Conservation (phyloP, 2,329 filamentous ascomycete genomes). For the Pseudonectria buxi region DNA sequence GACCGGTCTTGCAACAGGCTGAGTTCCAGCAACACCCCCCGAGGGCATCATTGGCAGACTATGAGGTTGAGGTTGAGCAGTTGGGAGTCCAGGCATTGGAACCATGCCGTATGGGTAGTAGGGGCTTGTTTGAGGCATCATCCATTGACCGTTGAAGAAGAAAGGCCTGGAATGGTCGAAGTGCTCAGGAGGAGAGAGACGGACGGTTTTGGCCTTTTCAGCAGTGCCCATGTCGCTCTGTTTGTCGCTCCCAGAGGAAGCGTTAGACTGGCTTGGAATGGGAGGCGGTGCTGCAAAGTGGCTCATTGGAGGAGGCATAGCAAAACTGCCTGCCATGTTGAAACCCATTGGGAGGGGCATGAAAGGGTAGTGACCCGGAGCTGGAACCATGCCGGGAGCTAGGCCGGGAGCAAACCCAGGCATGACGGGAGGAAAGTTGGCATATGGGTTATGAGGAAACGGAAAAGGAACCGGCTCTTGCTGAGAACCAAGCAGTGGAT, state of each 20-base stretch:
- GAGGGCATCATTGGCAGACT: constrained; percentile 13
- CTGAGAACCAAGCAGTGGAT: constrained; percentile 14
- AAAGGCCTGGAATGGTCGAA: constrained; percentile 41
- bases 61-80: constrained; percentile 20
- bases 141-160: constrained; percentile 38
- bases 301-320: constrained; percentile 18
- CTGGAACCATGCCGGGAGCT: constrained; percentile 24
- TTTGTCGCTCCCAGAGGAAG: constrained; percentile 17
- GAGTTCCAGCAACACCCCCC: constrained; percentile 18
- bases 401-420: constrained; percentile 26
- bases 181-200: constrained; percentile 36
- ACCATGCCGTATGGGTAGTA: constrained; percentile 24
- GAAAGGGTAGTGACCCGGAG: constrained; percentile 27
- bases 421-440: constrained; percentile 24
- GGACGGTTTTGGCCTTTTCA: constrained; percentile 26
- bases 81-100: constrained; percentile 20
- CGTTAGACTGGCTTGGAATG: constrained; percentile 15
- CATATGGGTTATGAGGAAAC: constrained; percentile 22
- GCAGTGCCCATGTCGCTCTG: constrained; percentile 25
- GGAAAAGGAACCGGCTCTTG: constrained; percentile 17
- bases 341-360: constrained; percentile 37
- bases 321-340: constrained; percentile 24
- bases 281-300: constrained; percentile 13
- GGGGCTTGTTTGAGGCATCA: constrained; percentile 27
- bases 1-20: constrained; percentile 7